Conservation (phyloP, 108 stramenopile species). For the Cylindrotheca fusiformis region DNA sequence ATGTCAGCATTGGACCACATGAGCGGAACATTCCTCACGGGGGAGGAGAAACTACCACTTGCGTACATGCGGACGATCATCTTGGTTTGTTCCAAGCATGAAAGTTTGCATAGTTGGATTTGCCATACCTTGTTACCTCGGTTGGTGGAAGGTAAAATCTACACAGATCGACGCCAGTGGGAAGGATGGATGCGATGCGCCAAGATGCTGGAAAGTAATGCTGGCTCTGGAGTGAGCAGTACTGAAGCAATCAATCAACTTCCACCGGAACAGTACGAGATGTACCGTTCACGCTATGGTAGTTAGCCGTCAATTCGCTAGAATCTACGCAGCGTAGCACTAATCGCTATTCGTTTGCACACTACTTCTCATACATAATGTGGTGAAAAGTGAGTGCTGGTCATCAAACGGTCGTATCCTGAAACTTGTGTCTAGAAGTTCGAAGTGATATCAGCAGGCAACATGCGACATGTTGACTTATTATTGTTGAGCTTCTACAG, state of each 20-base stretch:
- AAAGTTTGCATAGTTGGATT: slow-evolving; percentile 85
- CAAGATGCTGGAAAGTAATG: slow-evolving; percentile 74
- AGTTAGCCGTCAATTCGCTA: no score
- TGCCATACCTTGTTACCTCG: slow-evolving; percentile 77
- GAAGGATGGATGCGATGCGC: slow-evolving; percentile 93
- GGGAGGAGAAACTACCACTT: slow-evolving; percentile 65
- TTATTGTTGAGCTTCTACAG: no score
- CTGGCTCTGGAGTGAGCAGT: slow-evolving; percentile 65
- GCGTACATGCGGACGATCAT: slow-evolving; percentile 91
- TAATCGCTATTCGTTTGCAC: no score
- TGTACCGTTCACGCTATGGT: slow-evolving; percentile 67
- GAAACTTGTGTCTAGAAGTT: no score
- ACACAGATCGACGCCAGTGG: slow-evolving; percentile 74
- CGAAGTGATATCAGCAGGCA: no score
- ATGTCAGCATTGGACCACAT: slow-evolving; percentile 80
- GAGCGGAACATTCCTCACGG: slow-evolving; percentile 67
- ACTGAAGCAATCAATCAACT: slow-evolving; percentile 63
- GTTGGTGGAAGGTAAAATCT: slow-evolving; percentile 82
- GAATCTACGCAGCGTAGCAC: no score
- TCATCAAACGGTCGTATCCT: no score
- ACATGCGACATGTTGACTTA: no score
- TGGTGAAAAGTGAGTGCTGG: no score
- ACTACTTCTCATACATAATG: no score
- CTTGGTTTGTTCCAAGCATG: slow-evolving; percentile 82
- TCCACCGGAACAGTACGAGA: slow-evolving; percentile 66